Evolutionary conservation across 768 basidiomycete genomes (phyloP), one percentile per base, ranked within the genome.

Genomic region (Cystoderma amianthinum): DNA sequence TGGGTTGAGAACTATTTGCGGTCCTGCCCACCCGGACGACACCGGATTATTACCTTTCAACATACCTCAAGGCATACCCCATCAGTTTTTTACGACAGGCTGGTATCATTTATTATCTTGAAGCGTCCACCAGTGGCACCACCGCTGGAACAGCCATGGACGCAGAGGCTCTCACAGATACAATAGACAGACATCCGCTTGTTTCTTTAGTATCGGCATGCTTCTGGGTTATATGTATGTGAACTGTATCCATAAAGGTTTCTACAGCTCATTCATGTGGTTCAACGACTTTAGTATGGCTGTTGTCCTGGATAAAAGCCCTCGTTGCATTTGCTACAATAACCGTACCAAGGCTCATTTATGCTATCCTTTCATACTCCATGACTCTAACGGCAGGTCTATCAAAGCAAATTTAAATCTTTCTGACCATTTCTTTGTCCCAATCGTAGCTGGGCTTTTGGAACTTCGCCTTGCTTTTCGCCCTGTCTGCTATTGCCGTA

Each of bases 211-310:
- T 88, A 17, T 84, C 86, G 15, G 86, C 89, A 5, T 85, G 74
- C 53, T 90, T 90, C 60, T 90, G 87, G 84, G 84, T 84, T 18
- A 76, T 88, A 38, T 49, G 88, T 91, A 57, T 48, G 88, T 81
- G 38, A 44, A 38, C 28, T 44, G 18, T 43, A n/a, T 16, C 20
- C 34, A n/a, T n/a, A n/a, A n/a, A n/a, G n/a, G 4, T 41, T 33
- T 18, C 16, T 38, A 19, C 32, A 12, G 17, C 11, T 41, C 44
- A 41, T 49, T 22, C n/a, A n/a, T n/a, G n/a, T n/a, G n/a, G n/a
- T n/a, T n/a, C n/a, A n/a, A 44, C 40, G 33, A 41, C 24, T 41
- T 9, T 44, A 92, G 89, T 89, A 47, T 92, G 87, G 85, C 59
- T 87, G 17, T 63, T 91, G 32, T 85, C 86, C 37, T 90, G 87